Evolutionary conservation across 805 yeast species (phyloP), one percentile per base, ranked within the genome.

Genomic region (Candida berthetii): DNA sequence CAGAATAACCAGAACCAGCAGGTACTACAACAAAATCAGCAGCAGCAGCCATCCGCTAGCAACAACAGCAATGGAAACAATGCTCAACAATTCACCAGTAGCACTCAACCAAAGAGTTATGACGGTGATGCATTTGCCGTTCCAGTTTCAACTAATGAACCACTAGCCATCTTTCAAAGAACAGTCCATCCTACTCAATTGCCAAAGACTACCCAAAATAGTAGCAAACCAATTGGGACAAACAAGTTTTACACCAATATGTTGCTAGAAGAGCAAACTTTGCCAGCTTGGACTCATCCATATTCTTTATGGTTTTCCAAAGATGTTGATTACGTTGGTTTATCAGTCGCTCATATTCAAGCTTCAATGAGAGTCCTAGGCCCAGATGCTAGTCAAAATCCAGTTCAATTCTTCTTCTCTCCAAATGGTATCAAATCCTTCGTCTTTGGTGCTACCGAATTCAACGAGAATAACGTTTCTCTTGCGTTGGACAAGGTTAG

Each of bases 211-310:
- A 45, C 54, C 24, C 33, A 47, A 17, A 54, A 53, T 29, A 47
- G 45, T 29, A 37, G 46, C 32, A 46, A 45, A 9, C 82, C 88
- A 1, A 68, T 82, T 24, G 81, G 81, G 45, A 85, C 95, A 7
- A 86, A 86, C 59, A 85, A 85, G 54, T 86, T 85, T 54, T 86
- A 80, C 57, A 82, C 84, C 31, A 86, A 86, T 60, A 61, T 86
- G 58, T 60, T 85, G 10, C 68, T 86, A 29, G 88, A 72, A 1
- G 70, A 71, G 42, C 91, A 83, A 54, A 74, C 78, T 2, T 67
- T 75, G 42, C 86, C 91, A 0, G 73, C 80, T 0, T 86, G 90
- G 89, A 78, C 91, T 0, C 88, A 83, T 50, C 96, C 96, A 2
- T 85, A 85, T 54, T 76, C 86, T 25, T 62, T 84, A 6, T 85